A percentile compares a stretch with the other conserved stretches of the same genome.
Conservation (phyloP, 1,284 basidiomycete genomes). For the Microbotryomycetes sp. region DNA sequence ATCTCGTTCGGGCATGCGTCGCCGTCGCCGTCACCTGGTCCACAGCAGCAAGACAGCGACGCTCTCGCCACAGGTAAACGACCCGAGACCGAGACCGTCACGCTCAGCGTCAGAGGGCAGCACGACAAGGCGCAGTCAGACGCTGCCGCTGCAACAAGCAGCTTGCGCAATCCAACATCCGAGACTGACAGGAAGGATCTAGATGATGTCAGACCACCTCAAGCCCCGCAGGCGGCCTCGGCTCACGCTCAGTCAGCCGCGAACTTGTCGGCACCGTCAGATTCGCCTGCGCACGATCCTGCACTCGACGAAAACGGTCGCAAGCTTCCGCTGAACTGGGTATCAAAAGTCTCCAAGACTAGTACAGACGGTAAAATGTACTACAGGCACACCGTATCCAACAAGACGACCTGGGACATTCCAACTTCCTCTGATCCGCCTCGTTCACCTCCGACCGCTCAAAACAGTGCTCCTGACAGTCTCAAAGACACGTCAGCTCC, state of each 20-base stretch:
- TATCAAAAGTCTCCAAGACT: slow-evolving; percentile 16
- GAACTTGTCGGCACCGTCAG: background rate
- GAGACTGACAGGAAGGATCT: too few species aligned
- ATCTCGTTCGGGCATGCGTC: background rate
- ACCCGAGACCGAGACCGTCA: background rate
- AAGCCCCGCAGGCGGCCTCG: background rate
- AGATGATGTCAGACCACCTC: background rate
- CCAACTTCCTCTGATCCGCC: slow-evolving; percentile 6
- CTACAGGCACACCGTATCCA: slow-evolving; percentile 20
- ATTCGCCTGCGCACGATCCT: slow-evolving; percentile 15
- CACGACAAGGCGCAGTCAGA: background rate
- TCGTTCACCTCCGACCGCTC: background rate
- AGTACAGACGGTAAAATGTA: slow-evolving; percentile 14
- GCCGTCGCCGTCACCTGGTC: background rate
- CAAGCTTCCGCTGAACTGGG: slow-evolving; percentile 20
- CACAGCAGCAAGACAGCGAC: background rate
- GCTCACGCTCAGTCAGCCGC: background rate
- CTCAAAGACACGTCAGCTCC: background rate
- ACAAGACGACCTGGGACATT: slow-evolving; percentile 21
- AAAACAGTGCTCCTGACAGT: too few species aligned
- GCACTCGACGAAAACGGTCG: slow-evolving; percentile 13
- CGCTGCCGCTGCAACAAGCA: background rate
- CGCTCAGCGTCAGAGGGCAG: background rate
- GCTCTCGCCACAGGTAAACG: too few species aligned
- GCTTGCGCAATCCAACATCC: background rate